A percentile compares a stretch with the other conserved stretches of the same genome.
phyloP scores from a whole-genome alignment of 1,284 basidiomycete genomes.

The Fereydounia khargensis region DNA sequence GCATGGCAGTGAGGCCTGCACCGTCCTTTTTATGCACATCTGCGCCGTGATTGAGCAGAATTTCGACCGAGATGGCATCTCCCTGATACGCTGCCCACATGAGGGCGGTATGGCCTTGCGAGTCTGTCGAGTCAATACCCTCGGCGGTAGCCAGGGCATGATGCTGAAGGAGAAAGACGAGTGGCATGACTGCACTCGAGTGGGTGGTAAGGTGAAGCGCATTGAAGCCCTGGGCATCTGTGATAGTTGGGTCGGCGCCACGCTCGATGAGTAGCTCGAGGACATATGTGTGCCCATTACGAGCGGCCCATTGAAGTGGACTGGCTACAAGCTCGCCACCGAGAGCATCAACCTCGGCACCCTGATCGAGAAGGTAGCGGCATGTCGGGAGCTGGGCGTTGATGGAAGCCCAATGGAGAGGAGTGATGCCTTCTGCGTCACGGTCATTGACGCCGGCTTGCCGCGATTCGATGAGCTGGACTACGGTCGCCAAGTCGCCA shows the following conservation, averaged over 20 bases:
- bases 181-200: constrained; percentile 86
- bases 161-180: constrained; percentile 78
- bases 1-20: constrained; percentile 80
- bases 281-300: constrained; percentile 89
- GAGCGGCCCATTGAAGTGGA: constrained; percentile 95
- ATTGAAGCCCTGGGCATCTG: constrained; percentile 95
- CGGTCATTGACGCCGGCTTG: constrained; percentile 73
- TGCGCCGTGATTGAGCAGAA: constrained; percentile 84
- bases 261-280: constrained; percentile 84
- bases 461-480: constrained; percentile 71
- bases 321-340: constrained; percentile 95
- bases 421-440: constrained; percentile 87
- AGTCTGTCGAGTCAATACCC: constrained; percentile 62
- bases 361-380: constrained; percentile 71
- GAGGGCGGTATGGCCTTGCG: constrained; percentile 87
- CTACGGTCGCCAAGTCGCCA: constrained; percentile 73
- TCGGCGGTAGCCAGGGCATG: constrained; percentile 63
- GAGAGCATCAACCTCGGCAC: constrained; percentile 89
- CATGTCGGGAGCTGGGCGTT: constrained; percentile 68
- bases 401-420: constrained; percentile 95
- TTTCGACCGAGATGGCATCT: constrained; percentile 88
- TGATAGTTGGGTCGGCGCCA: constrained; percentile 85
- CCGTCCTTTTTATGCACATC: constrained; percentile 74
- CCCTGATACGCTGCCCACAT: constrained; percentile 99
- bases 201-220: constrained; percentile 91